Evolutionary conservation across 345 rosid genomes (phyloP).

Genomic region (Sonneratia alba): DNA sequence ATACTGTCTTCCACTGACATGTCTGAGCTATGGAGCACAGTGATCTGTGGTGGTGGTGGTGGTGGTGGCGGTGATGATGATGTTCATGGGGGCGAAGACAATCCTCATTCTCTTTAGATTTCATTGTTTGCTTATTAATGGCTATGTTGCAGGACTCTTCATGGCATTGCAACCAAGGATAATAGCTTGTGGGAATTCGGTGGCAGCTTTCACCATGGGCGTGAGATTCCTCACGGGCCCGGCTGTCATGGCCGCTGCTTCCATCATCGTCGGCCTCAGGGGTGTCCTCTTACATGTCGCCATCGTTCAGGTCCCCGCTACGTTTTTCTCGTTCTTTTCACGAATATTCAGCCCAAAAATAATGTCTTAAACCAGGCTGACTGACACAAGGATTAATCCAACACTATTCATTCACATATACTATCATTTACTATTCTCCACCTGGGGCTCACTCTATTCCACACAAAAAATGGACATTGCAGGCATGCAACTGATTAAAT

Average conservation of each 20-base stretch:
- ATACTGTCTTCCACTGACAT: not conserved
- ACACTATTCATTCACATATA: no score
- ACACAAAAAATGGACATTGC: no score
- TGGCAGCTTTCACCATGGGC: slow-evolving; percentile 81
- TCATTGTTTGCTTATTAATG: not conserved
- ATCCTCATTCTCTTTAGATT: not conserved
- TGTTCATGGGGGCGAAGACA: not conserved
- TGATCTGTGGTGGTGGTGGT: slow-evolving; percentile 2
- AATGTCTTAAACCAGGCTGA: no score
- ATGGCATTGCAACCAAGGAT: slow-evolving; percentile 99
- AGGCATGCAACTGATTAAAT: no score
- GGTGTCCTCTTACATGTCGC: slow-evolving; percentile 83
- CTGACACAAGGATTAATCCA: no score
- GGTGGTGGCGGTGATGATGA: slow-evolving; percentile 2
- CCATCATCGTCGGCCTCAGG: slow-evolving; percentile 65
- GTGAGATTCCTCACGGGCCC: slow-evolving; percentile 93
- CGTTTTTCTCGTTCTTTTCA: not conserved
- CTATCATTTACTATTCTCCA: no score
- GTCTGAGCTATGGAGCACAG: not conserved
- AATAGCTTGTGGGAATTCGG: slow-evolving; percentile 88
- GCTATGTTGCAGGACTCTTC: slow-evolving; percentile 53
- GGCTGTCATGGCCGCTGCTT: slow-evolving; percentile 93
- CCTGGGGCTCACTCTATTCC: no score
- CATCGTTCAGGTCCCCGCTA: slow-evolving; percentile 65
- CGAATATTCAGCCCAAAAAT: not conserved